phyloP scores from a whole-genome alignment of 2,329 filamentous ascomycete genomes.

The Talaromyces sp. region DNA sequence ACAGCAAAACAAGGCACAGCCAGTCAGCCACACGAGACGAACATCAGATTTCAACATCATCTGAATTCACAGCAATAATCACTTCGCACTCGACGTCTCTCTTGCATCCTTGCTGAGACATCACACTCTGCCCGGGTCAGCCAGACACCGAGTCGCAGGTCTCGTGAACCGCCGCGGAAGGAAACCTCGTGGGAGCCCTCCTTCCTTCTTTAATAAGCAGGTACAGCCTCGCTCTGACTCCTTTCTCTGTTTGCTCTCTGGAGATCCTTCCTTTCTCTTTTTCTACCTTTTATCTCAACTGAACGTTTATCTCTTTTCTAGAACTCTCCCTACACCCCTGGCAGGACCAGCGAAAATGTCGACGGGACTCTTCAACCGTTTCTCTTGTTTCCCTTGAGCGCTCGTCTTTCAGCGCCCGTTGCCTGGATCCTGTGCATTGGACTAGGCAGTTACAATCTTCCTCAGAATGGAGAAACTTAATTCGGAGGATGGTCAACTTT shows the following conservation, averaged over 20 bases:
- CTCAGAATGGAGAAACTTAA: conserved; percentile 48
- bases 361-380: conserved; percentile 24
- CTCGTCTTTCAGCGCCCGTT: conserved; percentile 34
- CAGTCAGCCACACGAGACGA: conserved; percentile 2
- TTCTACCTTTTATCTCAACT: not conserved
- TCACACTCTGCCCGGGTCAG: conserved; percentile 4
- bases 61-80: conserved; percentile 2
- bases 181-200: conserved; percentile 9
- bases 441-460: conserved; percentile 25
- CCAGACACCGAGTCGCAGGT: conserved; percentile 1
- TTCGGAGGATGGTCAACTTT: conserved; percentile 49
- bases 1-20: conserved; percentile 4
- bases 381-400: conserved; percentile 33
- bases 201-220: conserved; percentile 16
- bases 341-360: conserved; percentile 32
- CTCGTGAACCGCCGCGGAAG: conserved; percentile 14
- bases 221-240: conserved; percentile 16
- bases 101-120: conserved; percentile 9
- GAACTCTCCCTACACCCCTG: conserved; percentile 7
- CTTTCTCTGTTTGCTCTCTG: not conserved
- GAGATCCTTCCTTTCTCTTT: not conserved
- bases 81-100: not conserved
- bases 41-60: conserved; percentile 18
- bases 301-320: not conserved
- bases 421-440: conserved; percentile 28